Conservation (phyloP, 108 stramenopile genomes). For the Pseudonitzschia delicatissima region DNA sequence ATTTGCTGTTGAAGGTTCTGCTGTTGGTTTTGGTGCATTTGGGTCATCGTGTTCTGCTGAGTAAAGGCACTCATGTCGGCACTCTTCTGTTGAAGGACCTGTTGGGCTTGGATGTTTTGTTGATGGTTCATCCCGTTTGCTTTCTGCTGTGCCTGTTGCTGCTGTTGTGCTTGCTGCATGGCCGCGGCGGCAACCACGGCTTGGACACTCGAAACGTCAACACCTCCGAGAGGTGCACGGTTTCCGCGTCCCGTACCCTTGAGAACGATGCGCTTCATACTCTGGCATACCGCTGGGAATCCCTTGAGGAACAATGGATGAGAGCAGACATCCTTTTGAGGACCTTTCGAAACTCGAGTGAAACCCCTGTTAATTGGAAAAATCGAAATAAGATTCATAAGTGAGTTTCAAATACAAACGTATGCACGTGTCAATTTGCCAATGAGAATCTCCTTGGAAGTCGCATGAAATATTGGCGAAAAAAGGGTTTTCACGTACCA, state of each 20-base stretch:
- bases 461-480: too few relatives aligned
- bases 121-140: background rate
- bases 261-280: conserved; percentile 20
- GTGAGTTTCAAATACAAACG: background rate
- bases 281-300: conserved; percentile 13
- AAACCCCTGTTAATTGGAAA: conserved; percentile 36
- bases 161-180: conserved; percentile 13
- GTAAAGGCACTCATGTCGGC: too few relatives aligned
- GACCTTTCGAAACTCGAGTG: conserved; percentile 42
- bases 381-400: background rate
- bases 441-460: background rate
- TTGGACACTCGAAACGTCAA: conserved; percentile 1
- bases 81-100: background rate
- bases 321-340: conserved; percentile 44
- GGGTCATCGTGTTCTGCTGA: background rate
- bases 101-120: background rate
- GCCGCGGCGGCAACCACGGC: conserved; percentile 1
- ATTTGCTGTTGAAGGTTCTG: background rate
- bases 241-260: conserved; percentile 15
- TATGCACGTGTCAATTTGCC: background rate
- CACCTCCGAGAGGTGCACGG: conserved; percentile 10
- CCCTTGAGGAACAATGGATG: conserved; percentile 24
- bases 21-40: background rate
- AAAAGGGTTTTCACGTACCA: conserved; percentile 21
- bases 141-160: background rate